These are phyloP conservation scores for Sporisorium iseilematis-ciliati DNA, from an alignment of 1,284 basidiomycete genomes.

Conservation along the genomic window DNA sequence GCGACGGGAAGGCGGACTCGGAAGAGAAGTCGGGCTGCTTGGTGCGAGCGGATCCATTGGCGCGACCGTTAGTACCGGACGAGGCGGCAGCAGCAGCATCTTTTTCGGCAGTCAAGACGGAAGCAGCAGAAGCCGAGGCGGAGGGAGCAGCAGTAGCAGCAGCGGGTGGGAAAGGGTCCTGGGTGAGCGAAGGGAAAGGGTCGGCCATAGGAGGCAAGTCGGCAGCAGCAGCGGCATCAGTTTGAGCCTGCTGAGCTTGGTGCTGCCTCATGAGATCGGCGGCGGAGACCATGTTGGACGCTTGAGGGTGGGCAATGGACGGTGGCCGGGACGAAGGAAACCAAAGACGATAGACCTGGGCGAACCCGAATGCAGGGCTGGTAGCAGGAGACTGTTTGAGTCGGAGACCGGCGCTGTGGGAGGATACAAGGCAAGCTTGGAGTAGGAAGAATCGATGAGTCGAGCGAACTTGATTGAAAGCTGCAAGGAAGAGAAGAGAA, in stretches of 20 bases:
- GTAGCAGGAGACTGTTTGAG: neutral
- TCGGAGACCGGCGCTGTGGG: neutral
- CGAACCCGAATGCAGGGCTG: slow-evolving; percentile 21
- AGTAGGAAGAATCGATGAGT: neutral
- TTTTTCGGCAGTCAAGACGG: slow-evolving; percentile 12
- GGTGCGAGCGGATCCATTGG: slow-evolving; percentile 34
- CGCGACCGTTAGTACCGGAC: slow-evolving; percentile 33
- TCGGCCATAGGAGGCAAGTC: slow-evolving; percentile 55
- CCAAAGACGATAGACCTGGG: slow-evolving; percentile 51
- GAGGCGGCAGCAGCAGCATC: slow-evolving; percentile 17
- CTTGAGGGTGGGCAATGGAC: slow-evolving; percentile 18
- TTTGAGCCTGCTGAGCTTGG: slow-evolving; percentile 29
- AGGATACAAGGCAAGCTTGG: neutral
- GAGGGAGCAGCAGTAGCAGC: slow-evolving; percentile 19
- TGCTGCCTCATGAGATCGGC: slow-evolving; percentile 65
- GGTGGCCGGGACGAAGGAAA: slow-evolving; percentile 45
- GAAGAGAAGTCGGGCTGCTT: slow-evolving; percentile 59
- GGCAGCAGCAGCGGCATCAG: slow-evolving; percentile 54
- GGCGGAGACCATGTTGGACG: slow-evolving; percentile 56
- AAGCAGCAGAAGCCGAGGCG: slow-evolving; percentile 21
- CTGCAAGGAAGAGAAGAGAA: neutral
- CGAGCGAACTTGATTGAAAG: slow-evolving; percentile 8
- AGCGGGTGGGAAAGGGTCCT: slow-evolving; percentile 59
- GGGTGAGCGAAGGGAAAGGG: slow-evolving; percentile 63
- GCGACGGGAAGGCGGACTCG: slow-evolving; percentile 70